Evolutionary conservation across 441 rosid genomes (phyloP).

Genomic region (Erodium moschatum): DNA sequence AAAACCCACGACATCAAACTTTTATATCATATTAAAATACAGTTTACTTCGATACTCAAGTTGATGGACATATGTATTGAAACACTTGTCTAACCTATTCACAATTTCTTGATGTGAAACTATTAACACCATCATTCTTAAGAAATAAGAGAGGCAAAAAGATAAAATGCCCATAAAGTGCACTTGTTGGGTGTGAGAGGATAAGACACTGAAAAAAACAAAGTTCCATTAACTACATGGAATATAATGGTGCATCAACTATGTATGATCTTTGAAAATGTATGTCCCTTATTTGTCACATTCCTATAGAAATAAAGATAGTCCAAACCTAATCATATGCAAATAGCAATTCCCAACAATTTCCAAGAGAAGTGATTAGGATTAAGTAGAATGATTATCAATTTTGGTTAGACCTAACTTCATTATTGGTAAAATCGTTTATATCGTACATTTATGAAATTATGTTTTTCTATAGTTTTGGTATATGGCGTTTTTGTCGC

Average conservation of each 20-base stretch:
- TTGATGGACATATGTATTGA: too few relatives aligned
- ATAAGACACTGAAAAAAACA: not conserved
- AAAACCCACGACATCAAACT: too few relatives aligned
- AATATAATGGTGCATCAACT: not conserved
- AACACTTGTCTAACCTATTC: too few relatives aligned
- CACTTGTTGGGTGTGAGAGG: not conserved
- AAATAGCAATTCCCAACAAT: too few relatives aligned
- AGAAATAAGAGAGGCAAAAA: not conserved
- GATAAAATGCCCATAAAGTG: not conserved
- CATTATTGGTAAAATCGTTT: not conserved
- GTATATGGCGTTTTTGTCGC: too few relatives aligned
- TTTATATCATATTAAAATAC: too few relatives aligned
- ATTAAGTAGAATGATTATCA: not conserved
- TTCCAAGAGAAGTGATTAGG: not conserved
- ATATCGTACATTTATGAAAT: too few relatives aligned
- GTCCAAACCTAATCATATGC: slow-evolving; percentile 1
- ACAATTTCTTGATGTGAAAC: too few relatives aligned
- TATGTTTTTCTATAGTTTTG: too few relatives aligned
- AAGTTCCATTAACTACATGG: not conserved
- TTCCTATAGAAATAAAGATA: not conserved
- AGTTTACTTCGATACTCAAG: too few relatives aligned
- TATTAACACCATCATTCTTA: not conserved
- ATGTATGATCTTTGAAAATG: not conserved
- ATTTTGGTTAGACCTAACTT: too few relatives aligned
- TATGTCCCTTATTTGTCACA: not conserved